Evolutionary conservation across 306 rosid genomes (phyloP).

Genomic region (Fagus crenata): DNA sequence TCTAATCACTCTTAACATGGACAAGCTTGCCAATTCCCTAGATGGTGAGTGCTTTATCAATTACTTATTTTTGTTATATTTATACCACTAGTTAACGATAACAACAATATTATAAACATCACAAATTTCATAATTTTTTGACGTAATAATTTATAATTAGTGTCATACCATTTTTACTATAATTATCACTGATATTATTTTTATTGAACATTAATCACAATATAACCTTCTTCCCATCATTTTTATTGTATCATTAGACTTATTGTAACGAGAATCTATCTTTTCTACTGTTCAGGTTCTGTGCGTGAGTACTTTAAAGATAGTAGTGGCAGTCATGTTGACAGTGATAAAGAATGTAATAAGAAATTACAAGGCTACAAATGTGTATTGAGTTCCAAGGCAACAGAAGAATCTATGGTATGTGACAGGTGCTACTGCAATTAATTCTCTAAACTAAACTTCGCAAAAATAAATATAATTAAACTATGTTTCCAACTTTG

Average conservation of each 20-base stretch:
- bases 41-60: constrained; percentile 46
- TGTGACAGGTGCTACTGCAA: neutral
- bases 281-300: constrained; percentile 44
- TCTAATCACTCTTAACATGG: constrained; percentile 57
- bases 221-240: no score
- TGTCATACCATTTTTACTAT: no score
- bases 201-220: no score
- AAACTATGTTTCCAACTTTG: neutral
- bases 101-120: no score
- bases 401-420: constrained; percentile 73
- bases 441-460: neutral
- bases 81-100: neutral
- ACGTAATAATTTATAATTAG: no score
- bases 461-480: no score
- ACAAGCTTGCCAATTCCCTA: constrained; percentile 68
- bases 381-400: constrained; percentile 64
- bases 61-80: neutral
- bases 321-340: constrained; percentile 20
- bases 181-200: no score
- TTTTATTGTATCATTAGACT: no score
- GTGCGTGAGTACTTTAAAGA: constrained; percentile 45
- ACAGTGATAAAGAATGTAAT: constrained; percentile 31
- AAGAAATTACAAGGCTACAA: constrained; percentile 56
- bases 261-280: neutral
- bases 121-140: no score